Evolutionary conservation across 148 eudicot species (phyloP).

Genomic region (Simmondsia chinensis): DNA sequence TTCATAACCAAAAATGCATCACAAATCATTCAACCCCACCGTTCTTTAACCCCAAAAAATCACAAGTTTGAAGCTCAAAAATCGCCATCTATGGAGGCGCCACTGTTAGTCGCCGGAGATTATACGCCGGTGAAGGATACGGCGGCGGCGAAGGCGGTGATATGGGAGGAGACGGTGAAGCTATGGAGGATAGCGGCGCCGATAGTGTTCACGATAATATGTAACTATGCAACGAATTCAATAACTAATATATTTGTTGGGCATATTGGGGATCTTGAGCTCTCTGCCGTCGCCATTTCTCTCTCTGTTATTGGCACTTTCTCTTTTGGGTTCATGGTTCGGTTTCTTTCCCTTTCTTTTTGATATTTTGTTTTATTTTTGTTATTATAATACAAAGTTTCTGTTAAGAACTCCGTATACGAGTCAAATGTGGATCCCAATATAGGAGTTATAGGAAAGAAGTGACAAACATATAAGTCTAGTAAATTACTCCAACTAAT

Average conservation of each 20-base stretch:
- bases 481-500: no score
- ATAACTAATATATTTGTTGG: conserved; percentile 9
- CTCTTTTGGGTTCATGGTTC: conserved; percentile 13
- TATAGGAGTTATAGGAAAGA: no score
- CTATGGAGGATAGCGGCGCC: conserved; percentile 11
- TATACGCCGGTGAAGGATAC: not conserved
- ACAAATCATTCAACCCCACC: no score
- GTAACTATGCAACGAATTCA: conserved; percentile 2
- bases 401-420: no score
- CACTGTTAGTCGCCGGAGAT: not conserved
- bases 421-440: no score
- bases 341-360: not conserved
- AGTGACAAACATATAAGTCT: no score
- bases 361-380: no score
- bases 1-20: no score
- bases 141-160: not conserved
- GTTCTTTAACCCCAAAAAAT: no score
- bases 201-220: not conserved
- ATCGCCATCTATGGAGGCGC: no score
- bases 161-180: conserved; percentile 4
- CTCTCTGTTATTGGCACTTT: conserved; percentile 7
- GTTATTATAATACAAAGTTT: no score
- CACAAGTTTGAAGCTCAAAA: no score
- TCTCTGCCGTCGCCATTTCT: conserved; percentile 13
- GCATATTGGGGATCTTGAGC: conserved; percentile 8